phyloP scores from a whole-genome alignment of 2,329 filamentous ascomycete genomes.

The Monosporascus cannonballus region DNA sequence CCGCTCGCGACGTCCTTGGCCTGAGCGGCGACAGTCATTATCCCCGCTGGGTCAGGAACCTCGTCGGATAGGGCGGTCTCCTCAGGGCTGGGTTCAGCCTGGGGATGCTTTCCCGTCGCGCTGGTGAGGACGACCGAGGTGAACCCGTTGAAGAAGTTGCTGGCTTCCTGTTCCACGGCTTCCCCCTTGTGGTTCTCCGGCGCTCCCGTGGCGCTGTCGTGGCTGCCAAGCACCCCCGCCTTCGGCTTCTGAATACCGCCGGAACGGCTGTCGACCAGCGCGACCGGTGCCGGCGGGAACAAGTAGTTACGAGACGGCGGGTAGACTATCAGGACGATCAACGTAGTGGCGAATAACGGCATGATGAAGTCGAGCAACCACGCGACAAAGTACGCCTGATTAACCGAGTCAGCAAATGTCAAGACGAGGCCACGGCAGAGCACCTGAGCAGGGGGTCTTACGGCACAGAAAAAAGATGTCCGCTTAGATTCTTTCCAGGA shows the following conservation, averaged over 20 bases:
- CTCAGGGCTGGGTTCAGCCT: constrained; percentile 47
- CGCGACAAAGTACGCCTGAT: constrained; percentile 46
- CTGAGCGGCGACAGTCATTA: constrained; percentile 31
- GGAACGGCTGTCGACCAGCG: constrained; percentile 62
- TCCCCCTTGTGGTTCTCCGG: constrained; percentile 80
- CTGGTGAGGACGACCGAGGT: constrained; percentile 67
- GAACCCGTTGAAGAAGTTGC: constrained; percentile 71
- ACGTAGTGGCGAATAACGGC: constrained; percentile 50
- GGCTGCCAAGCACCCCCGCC: constrained; percentile 68
- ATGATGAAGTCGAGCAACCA: constrained; percentile 70
- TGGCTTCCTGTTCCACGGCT: constrained; percentile 76
- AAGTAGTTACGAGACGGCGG: constrained; percentile 55
- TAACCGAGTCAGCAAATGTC: not conserved
- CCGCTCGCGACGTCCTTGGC: constrained; percentile 41
- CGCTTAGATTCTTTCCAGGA: constrained; percentile 72
- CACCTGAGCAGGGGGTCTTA: constrained; percentile 20
- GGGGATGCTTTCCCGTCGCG: constrained; percentile 70
- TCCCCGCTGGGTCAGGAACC: constrained; percentile 29
- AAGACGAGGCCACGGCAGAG: not conserved
- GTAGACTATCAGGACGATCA: constrained; percentile 61
- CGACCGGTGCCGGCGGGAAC: constrained; percentile 73
- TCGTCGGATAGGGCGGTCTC: constrained; percentile 17
- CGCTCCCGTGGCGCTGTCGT: constrained; percentile 73
- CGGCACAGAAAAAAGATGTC: constrained; percentile 60
- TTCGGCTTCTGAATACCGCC: constrained; percentile 74